Evolutionary conservation across 257 asterid species (phyloP).

Genomic region (Solanum tarapatanum): DNA sequence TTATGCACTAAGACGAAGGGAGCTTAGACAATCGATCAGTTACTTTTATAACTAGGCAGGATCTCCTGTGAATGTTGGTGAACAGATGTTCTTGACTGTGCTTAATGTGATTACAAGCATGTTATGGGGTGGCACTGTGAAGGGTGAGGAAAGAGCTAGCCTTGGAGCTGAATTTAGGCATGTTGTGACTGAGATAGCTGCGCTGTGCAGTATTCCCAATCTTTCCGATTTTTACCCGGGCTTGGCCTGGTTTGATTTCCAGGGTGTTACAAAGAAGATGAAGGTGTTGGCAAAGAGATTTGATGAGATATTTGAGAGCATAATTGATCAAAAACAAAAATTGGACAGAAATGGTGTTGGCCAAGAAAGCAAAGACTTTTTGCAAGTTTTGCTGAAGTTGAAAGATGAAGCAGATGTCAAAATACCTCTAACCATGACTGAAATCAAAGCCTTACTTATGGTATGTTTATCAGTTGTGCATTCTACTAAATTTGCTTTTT

Average conservation of each 20-base stretch:
- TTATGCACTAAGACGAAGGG: constrained; percentile 31
- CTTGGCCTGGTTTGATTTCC: constrained; percentile 48
- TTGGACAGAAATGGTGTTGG: background rate
- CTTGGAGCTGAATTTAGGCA: constrained; percentile 50
- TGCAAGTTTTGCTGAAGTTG: constrained; percentile 39
- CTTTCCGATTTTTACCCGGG: constrained; percentile 56
- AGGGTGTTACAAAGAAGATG: constrained; percentile 50
- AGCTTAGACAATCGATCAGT: constrained; percentile 28
- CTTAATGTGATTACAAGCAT: constrained; percentile 64
- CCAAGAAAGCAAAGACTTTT: constrained; percentile 34
- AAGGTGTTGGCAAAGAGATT: constrained; percentile 23
- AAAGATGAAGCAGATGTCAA: constrained; percentile 43
- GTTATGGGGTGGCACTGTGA: constrained; percentile 22
- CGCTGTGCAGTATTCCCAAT: constrained; percentile 39
- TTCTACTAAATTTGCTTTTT: background rate
- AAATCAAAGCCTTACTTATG: constrained; percentile 67
- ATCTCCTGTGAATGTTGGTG: constrained; percentile 37
- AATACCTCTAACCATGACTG: constrained; percentile 37
- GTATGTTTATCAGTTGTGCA: constrained; percentile 13
- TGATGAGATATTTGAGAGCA: constrained; percentile 42
- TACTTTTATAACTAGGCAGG: constrained; percentile 25
- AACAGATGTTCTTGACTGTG: constrained; percentile 49
- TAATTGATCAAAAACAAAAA: constrained; percentile 35
- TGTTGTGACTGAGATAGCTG: constrained; percentile 35
- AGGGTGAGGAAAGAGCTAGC: constrained; percentile 40